A percentile compares a stretch with the other conserved stretches of the same genome.
Conservation (phyloP, 2,329 filamentous ascomycete genomes). For the Thermothelomyces thermophilus region DNA sequence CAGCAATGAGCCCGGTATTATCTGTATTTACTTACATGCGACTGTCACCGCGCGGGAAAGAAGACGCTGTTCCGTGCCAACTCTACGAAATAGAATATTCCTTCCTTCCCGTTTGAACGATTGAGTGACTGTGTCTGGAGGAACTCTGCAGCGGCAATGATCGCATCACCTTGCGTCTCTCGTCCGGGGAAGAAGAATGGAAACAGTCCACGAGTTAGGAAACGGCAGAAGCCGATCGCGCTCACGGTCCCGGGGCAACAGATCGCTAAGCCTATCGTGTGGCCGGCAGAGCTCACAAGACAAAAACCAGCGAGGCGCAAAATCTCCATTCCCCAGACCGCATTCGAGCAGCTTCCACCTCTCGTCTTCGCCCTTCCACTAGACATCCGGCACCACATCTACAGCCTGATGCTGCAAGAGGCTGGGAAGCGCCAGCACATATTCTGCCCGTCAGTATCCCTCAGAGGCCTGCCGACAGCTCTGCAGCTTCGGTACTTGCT, state of each 20-base stretch:
- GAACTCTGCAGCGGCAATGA: not conserved
- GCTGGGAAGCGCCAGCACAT: conserved; percentile 10
- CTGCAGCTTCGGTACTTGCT: conserved; percentile 5
- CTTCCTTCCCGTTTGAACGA: too few species aligned
- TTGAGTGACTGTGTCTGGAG: too few species aligned
- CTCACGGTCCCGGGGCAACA: not conserved
- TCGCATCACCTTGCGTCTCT: too few species aligned
- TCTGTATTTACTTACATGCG: not conserved
- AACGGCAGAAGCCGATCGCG: not conserved
- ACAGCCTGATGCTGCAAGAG: conserved; percentile 8
- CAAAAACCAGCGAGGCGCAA: not conserved
- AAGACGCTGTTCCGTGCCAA: too few species aligned
- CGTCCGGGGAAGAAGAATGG: not conserved
- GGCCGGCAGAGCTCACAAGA: not conserved
- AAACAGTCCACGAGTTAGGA: not conserved
- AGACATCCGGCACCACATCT: conserved; percentile 14
- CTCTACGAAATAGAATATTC: too few species aligned
- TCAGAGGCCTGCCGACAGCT: conserved; percentile 1
- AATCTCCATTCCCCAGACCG: not conserved
- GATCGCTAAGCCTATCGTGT: not conserved
- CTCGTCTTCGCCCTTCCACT: conserved; percentile 10
- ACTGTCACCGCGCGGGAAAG: not conserved
- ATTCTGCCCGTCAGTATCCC: conserved; percentile 11
- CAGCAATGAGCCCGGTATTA: too few species aligned
- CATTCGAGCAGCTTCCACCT: not conserved